Conservation (phyloP, 2,329 filamentous ascomycete genomes). For the Hypoxylon sp. region DNA sequence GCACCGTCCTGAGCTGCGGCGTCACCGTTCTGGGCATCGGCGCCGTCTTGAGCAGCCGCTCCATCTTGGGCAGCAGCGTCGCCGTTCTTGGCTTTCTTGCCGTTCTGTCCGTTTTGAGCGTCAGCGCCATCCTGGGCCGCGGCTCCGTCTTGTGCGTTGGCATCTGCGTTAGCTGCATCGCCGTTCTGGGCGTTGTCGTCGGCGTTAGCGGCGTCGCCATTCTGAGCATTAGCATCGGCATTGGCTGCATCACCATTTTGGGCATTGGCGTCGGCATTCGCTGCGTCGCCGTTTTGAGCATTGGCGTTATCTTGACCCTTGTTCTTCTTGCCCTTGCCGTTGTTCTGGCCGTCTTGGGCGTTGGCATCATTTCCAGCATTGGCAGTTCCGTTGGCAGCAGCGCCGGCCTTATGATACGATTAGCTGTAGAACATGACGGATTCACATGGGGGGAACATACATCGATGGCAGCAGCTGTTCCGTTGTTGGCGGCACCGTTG, state of each 20-base stretch:
- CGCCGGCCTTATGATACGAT: slow-evolving; percentile 19
- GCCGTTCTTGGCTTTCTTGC: neutral
- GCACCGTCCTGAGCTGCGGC: slow-evolving; percentile 10
- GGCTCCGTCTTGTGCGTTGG: neutral
- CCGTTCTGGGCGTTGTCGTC: slow-evolving; percentile 1
- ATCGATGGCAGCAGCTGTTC: slow-evolving; percentile 26
- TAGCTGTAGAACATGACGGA: neutral
- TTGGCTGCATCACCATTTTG: slow-evolving; percentile 4
- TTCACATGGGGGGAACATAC: neutral
- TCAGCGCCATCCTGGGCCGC: slow-evolving; percentile 1
- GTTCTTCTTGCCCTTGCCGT: slow-evolving; percentile 19
- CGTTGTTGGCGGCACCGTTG: slow-evolving; percentile 24
- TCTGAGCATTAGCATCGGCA: slow-evolving; percentile 5
- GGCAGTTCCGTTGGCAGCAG: slow-evolving; percentile 39
- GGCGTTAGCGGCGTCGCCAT: neutral
- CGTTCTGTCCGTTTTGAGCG: slow-evolving; percentile 15
- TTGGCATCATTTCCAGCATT: slow-evolving; percentile 9
- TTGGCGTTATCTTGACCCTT: slow-evolving; percentile 15
- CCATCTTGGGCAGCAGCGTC: neutral
- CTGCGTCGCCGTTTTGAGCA: slow-evolving; percentile 7
- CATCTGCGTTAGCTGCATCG: slow-evolving; percentile 1
- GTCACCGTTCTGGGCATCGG: neutral
- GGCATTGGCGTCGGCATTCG: neutral
- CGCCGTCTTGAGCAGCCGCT: slow-evolving; percentile 3
- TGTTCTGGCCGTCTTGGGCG: neutral